Base-by-base conservation (phyloP, 2,329 filamentous ascomycete species). In the Zymoseptoria brevis region DNA sequence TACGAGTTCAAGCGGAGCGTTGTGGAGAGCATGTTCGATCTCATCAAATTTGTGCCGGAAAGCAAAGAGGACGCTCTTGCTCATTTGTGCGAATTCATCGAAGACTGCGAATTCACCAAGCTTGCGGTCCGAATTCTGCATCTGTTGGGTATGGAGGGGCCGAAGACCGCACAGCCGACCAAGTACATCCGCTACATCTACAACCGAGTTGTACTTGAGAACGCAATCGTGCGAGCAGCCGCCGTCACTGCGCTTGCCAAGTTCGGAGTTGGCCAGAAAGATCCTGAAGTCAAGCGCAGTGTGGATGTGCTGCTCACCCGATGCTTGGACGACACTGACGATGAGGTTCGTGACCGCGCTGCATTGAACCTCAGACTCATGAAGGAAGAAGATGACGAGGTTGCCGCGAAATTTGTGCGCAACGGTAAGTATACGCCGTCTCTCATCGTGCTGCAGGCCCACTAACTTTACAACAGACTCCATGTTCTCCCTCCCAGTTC, bases 151-250 rank as follows among this genome's bases (percentile, higher is more conserved):
- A 82, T 93, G 26, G 94, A 99, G 77, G 94, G 94, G 0, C 94
- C 94, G 64, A 96, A 94, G 79, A 96, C 93, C 2, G 87, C 89
- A 16, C 90, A 96, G 69, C 94, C 94, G 0, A 97, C 94, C 58
- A 97, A 99, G 81, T 99, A 96, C 75, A 96, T 99, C 68, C 89
- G 94, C 59, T 99, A 97, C 76, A 99, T 99, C 72, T 99, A 99
- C 80, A 99, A 99, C 79, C 86, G 94, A 60, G 93, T 99, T 21
- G 94, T 99, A 16, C 79, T 99, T 56, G 94, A 99, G 76, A 99
- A 99, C 72, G 91, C 94, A 49, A 91, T 96, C 63, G 92, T 99
- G 19, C 85, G 94, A 67, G 94, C 94, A 54, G 92, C 94, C 8
- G 94, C 94, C 56, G 95, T 97, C 22, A 97, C 94, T 22, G 94